A percentile compares a stretch with the other conserved stretches of the same genome.
These are phyloP conservation scores for Jamesozyma rosinii DNA, from an alignment of 805 yeast species.

Conservation along the genomic window DNA sequence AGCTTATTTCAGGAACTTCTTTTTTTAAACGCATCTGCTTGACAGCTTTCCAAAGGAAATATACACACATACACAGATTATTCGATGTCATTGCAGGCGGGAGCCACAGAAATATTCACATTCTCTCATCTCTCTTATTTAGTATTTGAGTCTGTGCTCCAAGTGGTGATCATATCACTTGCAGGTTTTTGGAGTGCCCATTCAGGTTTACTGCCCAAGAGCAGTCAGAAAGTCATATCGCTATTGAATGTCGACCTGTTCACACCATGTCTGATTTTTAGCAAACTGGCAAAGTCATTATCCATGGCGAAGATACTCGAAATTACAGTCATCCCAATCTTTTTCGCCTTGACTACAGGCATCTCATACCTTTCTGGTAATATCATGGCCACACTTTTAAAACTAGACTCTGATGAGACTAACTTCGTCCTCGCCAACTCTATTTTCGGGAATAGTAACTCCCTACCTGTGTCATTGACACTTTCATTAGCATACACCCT, in stretches of 20 bases:
- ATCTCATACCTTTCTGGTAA: slow-evolving; percentile 61
- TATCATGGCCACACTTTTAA: slow-evolving; percentile 42
- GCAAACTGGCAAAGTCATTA: slow-evolving; percentile 60
- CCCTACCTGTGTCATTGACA: slow-evolving; percentile 85
- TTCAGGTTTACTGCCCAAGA: slow-evolving; percentile 55
- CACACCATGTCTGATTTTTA: slow-evolving; percentile 90
- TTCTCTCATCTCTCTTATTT: slow-evolving; percentile 40
- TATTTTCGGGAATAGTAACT: slow-evolving; percentile 91
- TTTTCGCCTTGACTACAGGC: slow-evolving; percentile 73
- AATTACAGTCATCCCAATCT: slow-evolving; percentile 72
- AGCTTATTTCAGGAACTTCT: too few species aligned
- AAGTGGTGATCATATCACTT: slow-evolving; percentile 77
- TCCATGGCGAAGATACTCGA: slow-evolving; percentile 72
- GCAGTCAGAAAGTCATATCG: slow-evolving; percentile 71
- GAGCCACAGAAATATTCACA: slow-evolving; percentile 17
- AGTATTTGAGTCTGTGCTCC: slow-evolving; percentile 84
- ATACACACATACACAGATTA: neutral
- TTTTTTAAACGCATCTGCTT: neutral
- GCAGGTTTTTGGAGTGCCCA: slow-evolving; percentile 83
- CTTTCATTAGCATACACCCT: slow-evolving; percentile 67
- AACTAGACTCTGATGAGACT: slow-evolving; percentile 62
- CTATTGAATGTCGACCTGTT: slow-evolving; percentile 79
- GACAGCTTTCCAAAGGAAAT: neutral
- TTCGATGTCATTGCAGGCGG: neutral
- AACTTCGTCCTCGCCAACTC: slow-evolving; percentile 96